Evolutionary conservation across 2,329 filamentous ascomycete species (phyloP).

Genomic region (Dothideomycetes sp.): DNA sequence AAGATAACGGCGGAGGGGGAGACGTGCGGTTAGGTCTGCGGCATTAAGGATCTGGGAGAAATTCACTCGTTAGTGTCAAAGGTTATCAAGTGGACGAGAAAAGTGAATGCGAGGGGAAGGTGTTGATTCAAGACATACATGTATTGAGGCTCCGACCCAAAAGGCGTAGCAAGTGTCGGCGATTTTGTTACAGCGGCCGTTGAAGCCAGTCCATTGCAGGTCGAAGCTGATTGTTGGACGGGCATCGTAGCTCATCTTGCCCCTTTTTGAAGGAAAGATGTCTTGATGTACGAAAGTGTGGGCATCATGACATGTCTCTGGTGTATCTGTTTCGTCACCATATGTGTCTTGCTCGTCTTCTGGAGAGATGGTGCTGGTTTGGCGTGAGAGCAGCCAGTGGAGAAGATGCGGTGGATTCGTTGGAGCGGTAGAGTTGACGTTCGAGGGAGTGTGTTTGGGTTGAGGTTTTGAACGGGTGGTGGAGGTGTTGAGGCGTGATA

Average conservation of each 20-base stretch:
- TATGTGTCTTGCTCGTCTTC: slow-evolving; percentile 29
- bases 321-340: slow-evolving; percentile 19
- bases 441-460: slow-evolving; percentile 4
- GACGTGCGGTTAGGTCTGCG: neutral
- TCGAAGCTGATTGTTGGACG: slow-evolving; percentile 54
- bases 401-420: slow-evolving; percentile 27
- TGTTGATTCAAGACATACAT: slow-evolving; percentile 24
- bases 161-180: slow-evolving; percentile 94
- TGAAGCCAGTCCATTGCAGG: slow-evolving; percentile 60
- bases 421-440: slow-evolving; percentile 3
- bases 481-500: slow-evolving; percentile 46
- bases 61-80: too few relatives aligned
- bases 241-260: slow-evolving; percentile 20
- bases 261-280: slow-evolving; percentile 17
- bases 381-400: slow-evolving; percentile 36
- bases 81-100: too few relatives aligned
- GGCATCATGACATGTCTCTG: slow-evolving; percentile 28
- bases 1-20: slow-evolving; percentile 63
- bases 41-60: too few relatives aligned
- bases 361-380: slow-evolving; percentile 31
- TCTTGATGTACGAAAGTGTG: slow-evolving; percentile 26
- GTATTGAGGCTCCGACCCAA: slow-evolving; percentile 66
- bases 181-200: slow-evolving; percentile 81
- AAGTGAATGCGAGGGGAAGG: slow-evolving; percentile 10
- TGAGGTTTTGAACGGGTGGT: neutral